These are phyloP conservation scores for Arachis hypogaea DNA, from an alignment of 306 rosid species.

Conservation along the genomic window DNA sequence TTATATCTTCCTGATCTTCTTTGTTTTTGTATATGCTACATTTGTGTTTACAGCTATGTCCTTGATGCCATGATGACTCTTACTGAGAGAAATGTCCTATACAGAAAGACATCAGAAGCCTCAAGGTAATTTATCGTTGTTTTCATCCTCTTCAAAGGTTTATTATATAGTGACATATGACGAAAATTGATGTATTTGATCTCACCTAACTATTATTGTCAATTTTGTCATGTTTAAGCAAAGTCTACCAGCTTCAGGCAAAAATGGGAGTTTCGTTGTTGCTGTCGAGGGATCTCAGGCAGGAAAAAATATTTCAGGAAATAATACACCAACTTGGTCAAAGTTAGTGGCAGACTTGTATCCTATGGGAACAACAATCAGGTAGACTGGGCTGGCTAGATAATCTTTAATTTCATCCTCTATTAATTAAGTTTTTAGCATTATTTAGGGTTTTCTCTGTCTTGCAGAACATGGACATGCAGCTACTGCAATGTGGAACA, in stretches of 20 bases:
- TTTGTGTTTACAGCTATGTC: slow-evolving; percentile 56
- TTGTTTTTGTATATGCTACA: slow-evolving; percentile 22
- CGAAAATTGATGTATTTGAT: slow-evolving; percentile 35
- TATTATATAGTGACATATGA: slow-evolving; percentile 7
- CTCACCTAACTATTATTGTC: slow-evolving; percentile 48
- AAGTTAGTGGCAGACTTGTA: slow-evolving; percentile 78
- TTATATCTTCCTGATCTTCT: slow-evolving; percentile 29
- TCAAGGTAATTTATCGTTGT: slow-evolving; percentile 62
- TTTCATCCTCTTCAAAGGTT: slow-evolving; percentile 30
- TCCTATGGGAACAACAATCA: slow-evolving; percentile 61
- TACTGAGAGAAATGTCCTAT: slow-evolving; percentile 53
- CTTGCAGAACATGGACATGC: slow-evolving; percentile 85
- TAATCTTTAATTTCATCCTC: slow-evolving; percentile 9
- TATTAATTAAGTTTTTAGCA: slow-evolving; percentile 22
- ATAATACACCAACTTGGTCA: slow-evolving; percentile 60
- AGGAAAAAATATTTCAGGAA: slow-evolving; percentile 51
- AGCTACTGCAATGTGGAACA: slow-evolving; percentile 84
- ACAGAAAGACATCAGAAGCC: slow-evolving; percentile 45
- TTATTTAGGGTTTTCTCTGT: slow-evolving; percentile 41
- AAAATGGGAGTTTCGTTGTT: slow-evolving; percentile 59
- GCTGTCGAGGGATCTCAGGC: slow-evolving; percentile 55
- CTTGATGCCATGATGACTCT: slow-evolving; percentile 69
- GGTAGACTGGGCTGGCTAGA: slow-evolving; percentile 61
- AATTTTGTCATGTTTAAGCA: slow-evolving; percentile 70
- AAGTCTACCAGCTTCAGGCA: slow-evolving; percentile 92